Conservation (phyloP, 139 green algal species). For the Dunaliella primolecta region DNA sequence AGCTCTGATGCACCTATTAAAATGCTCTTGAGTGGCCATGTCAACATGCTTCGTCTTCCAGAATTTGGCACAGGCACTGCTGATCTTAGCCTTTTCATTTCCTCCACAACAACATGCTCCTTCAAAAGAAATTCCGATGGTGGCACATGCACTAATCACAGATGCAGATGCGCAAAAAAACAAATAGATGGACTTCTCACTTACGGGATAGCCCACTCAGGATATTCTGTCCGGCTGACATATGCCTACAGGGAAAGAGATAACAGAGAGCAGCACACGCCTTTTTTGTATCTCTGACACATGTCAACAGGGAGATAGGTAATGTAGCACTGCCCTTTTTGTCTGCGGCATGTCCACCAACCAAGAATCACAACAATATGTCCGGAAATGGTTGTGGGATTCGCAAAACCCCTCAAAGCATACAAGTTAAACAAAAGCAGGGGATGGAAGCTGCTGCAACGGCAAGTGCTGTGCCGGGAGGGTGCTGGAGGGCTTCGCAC, state of each 20-base stretch:
- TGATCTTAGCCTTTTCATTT: too few species aligned
- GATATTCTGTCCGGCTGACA: slow-evolving; percentile 54
- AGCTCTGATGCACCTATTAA: too few species aligned
- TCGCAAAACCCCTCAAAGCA: not conserved
- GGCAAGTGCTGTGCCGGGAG: too few species aligned
- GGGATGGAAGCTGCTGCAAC: too few species aligned
- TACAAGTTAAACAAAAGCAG: not conserved
- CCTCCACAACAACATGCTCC: too few species aligned
- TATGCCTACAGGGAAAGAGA: slow-evolving; percentile 36
- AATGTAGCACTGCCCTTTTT: not conserved
- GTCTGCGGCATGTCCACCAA: too few species aligned
- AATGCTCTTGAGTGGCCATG: not conserved
- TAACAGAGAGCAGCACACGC: not conserved
- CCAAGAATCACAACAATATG: too few species aligned
- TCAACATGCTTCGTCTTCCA: too few species aligned
- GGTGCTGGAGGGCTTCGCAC: too few species aligned
- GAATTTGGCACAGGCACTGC: too few species aligned
- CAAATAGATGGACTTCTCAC: slow-evolving; percentile 18
- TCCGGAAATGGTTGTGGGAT: not conserved
- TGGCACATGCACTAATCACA: not conserved
- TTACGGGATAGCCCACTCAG: slow-evolving; percentile 54
- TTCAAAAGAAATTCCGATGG: too few species aligned
- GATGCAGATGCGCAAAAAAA: not conserved
- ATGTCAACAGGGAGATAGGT: not conserved
- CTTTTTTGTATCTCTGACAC: not conserved